Base-by-base conservation (phyloP, 1,284 basidiomycete species). In the Amylostereum chailletii region DNA sequence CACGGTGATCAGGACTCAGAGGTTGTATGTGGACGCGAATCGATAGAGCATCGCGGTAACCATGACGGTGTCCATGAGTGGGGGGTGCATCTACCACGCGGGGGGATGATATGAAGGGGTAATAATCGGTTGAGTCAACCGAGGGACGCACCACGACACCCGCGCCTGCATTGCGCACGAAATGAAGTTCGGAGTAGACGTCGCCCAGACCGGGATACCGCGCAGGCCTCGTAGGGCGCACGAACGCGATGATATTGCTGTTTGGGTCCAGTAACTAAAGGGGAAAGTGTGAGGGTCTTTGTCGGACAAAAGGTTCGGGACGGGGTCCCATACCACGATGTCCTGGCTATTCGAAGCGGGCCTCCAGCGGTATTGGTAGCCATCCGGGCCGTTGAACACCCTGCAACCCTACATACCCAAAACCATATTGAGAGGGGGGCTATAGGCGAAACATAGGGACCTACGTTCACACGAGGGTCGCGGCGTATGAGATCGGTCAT, bases 21-120 rank as follows among this genome's bases (percentile, higher is more conserved):
- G 54, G 48, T 58, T 62, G 54, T 60, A 62, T 49, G 55, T 53
- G 50, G 55, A 57, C 49, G 51, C 58, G 53, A 86, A 86, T 49
- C 88, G 79, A 68, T 86, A 90, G 39, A 90, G 71, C 84, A 90
- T 88, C 48, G 80, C 79, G 36, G 87, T 87, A 55, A 90, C 79
- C 36, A 82, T 83, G 53, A 90, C 86, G 45, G 79, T 80, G 71
- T 90, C 87, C 86, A 90, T 90, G 66, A 90, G 80, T 53, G 88
- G 87, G 49, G 86, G 86, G 61, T 89, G 86, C 71, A 80, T 86
- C 86, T 89, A 62, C 48, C 54, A 55, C 26, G 29, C 27, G 29
- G 42, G 37, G 37, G 19, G 1, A 19, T 19, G 19, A 19, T 19
- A 19, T 19, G 19, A 19, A 19, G 19, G 19, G 19, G 19, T 19